A percentile compares a stretch with the other conserved stretches of the same genome.
Conservation (phyloP, 176 grass and related monocot genomes). For the Guadua angustifolia region DNA sequence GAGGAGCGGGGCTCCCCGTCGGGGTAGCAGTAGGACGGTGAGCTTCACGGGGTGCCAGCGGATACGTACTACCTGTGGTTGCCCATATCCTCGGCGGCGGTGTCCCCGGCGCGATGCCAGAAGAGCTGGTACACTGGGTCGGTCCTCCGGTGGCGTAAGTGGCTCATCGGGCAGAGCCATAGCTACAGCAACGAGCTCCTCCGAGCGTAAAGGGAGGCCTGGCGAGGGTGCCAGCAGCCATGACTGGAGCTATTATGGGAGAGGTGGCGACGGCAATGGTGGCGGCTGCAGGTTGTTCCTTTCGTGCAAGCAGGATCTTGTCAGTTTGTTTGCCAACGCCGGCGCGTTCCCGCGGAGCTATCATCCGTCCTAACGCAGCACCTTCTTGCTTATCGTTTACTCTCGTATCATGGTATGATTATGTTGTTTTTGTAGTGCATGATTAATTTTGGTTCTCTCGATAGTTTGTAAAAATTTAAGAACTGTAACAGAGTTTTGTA, state of each 20-base stretch:
- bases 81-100: conserved; percentile 30
- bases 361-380: conserved; percentile 51
- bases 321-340: conserved; percentile 67
- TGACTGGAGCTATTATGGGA: conserved; percentile 50
- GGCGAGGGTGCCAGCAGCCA: background rate
- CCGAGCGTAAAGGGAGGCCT: background rate
- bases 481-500: background rate
- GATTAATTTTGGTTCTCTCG: background rate
- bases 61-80: conserved; percentile 61
- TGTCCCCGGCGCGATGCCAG: conserved; percentile 50
- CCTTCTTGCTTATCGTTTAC: background rate
- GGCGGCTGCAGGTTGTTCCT: conserved; percentile 63
- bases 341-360: conserved; percentile 62
- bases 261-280: background rate
- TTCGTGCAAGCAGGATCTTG: conserved; percentile 77
- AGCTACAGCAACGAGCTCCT: conserved; percentile 76
- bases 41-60: conserved; percentile 49
- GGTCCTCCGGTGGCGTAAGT: conserved; percentile 70
- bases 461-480: background rate
- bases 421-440: background rate
- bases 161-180: conserved; percentile 68
- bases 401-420: background rate
- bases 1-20: conserved; percentile 46
- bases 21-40: background rate
- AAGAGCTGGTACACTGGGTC: conserved; percentile 90